Evolutionary conservation across 495 filamentous ascomycete genomes (phyloP).

Genomic region (Neurospora sp.): DNA sequence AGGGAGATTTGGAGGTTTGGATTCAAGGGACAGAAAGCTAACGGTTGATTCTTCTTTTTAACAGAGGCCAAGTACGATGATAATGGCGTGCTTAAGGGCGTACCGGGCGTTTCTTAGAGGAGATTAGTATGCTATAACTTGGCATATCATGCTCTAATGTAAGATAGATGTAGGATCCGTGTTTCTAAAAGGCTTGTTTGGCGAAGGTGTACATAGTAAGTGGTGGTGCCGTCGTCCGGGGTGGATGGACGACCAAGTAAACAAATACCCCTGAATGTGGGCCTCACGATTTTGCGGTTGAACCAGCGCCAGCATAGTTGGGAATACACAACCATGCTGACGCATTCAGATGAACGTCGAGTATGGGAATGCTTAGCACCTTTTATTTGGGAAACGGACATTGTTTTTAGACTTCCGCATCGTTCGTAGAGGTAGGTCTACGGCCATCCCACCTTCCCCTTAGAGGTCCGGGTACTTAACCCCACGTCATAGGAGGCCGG

Average conservation of each 20-base stretch:
- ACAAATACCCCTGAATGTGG: not conserved
- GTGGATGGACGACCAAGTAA: not conserved
- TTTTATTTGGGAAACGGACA: not conserved
- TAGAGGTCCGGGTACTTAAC: not conserved
- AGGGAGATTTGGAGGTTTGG: not conserved
- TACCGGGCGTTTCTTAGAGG: not conserved
- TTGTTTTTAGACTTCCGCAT: not conserved
- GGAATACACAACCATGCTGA: not conserved
- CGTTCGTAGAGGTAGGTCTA: not conserved
- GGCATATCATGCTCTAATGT: not conserved
- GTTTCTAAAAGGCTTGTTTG: not conserved
- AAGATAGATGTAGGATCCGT: not conserved
- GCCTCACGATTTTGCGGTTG: not conserved
- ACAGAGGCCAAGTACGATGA: conserved; percentile 80
- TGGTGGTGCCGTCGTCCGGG: not conserved
- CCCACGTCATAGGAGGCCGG: not conserved
- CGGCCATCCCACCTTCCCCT: not conserved
- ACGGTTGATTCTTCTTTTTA: not conserved
- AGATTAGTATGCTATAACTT: not conserved
- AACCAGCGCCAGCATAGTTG: not conserved
- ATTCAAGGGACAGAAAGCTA: conserved; percentile 8
- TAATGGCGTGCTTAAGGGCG: conserved; percentile 46
- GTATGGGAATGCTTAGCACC: not conserved
- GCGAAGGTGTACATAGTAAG: not conserved
- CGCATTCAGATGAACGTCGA: not conserved